Conservation (phyloP, 2,329 filamentous ascomycete species). For the Hypoxylon sp. region DNA sequence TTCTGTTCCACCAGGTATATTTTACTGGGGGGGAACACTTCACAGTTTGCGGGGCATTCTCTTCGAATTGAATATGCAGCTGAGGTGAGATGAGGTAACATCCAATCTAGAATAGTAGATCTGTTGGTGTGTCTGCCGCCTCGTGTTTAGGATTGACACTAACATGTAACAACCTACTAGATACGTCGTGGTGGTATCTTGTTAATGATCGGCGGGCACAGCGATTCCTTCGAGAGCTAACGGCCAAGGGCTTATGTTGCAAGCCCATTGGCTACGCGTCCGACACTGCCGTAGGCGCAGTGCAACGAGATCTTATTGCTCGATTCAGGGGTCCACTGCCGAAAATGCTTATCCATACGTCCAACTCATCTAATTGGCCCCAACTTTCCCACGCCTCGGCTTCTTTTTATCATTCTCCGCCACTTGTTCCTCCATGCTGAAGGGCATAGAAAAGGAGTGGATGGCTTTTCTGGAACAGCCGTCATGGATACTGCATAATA, state of each 20-base stretch:
- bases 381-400: constrained; percentile 5
- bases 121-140: constrained; percentile 11
- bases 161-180: constrained; percentile 11
- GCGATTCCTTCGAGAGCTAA: constrained; percentile 4
- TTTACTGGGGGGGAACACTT: not conserved
- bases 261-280: constrained; percentile 7
- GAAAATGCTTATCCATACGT: constrained; percentile 22
- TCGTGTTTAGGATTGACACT: constrained; percentile 23
- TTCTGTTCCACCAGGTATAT: constrained; percentile 14
- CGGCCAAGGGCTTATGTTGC: not conserved
- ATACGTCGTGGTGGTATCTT: constrained; percentile 4
- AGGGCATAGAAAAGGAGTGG: not conserved
- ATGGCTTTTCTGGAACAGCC: not conserved
- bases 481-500: not conserved
- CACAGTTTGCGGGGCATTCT: constrained; percentile 9
- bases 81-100: constrained; percentile 23
- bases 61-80: constrained; percentile 7
- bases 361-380: constrained; percentile 8
- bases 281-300: constrained; percentile 4
- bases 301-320: constrained; percentile 13
- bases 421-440: constrained; percentile 3
- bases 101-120: constrained; percentile 19
- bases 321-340: constrained; percentile 19
- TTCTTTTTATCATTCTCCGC: constrained; percentile 1
- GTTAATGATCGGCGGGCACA: constrained; percentile 15